These are phyloP conservation scores for Suhomyces coccinellae DNA, from an alignment of 1,139 yeast genomes.

Conservation along the genomic window DNA sequence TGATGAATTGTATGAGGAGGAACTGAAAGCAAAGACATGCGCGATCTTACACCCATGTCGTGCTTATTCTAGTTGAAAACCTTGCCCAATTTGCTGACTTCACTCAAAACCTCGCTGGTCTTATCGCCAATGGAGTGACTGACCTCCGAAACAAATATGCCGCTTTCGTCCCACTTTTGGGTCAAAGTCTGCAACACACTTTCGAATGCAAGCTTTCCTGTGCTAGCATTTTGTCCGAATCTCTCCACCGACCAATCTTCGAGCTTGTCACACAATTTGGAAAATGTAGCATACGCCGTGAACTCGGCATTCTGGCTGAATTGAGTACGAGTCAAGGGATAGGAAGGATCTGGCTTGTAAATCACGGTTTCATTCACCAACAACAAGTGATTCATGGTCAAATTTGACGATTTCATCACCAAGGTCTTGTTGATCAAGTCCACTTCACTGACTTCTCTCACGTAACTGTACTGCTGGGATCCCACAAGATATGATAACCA, in stretches of 20 bases:
- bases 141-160: constrained; percentile 41
- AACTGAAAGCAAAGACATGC: background rate
- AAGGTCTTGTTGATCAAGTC: constrained; percentile 65
- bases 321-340: constrained; percentile 52
- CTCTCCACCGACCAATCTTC: constrained; percentile 93
- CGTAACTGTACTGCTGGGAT: constrained; percentile 71
- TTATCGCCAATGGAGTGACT: constrained; percentile 27
- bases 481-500: constrained; percentile 82
- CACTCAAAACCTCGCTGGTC: constrained; percentile 39
- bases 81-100: constrained; percentile 39
- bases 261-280: constrained; percentile 70
- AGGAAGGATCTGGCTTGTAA: constrained; percentile 65
- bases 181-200: constrained; percentile 61
- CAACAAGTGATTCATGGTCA: constrained; percentile 76
- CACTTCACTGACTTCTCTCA: constrained; percentile 86
- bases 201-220: constrained; percentile 85
- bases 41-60: background rate
- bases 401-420: constrained; percentile 80
- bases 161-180: constrained; percentile 51
- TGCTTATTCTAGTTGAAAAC: constrained; percentile 12
- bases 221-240: constrained; percentile 81
- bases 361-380: constrained; percentile 83
- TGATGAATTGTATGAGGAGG: background rate
- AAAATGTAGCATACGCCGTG: constrained; percentile 76
- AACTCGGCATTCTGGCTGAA: constrained; percentile 86